phyloP scores from a whole-genome alignment of 2,329 filamentous ascomycete species.

The Raffaelea arxii region DNA sequence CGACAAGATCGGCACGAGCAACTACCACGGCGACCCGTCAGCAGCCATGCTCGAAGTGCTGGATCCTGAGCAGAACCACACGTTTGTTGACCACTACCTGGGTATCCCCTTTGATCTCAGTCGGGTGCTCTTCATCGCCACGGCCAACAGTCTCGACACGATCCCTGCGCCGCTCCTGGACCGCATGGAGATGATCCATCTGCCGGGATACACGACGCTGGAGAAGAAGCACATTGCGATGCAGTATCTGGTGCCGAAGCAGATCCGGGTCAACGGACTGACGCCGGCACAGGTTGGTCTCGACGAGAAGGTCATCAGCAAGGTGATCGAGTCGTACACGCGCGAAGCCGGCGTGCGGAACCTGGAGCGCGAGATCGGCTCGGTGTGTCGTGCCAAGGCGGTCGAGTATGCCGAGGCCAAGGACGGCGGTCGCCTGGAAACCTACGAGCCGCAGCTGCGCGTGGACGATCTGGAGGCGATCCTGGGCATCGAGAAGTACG shows the following conservation, averaged over 20 bases:
- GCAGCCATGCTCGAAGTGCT: conserved; percentile 97
- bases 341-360: conserved; percentile 94
- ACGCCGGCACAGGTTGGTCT: conserved; percentile 65
- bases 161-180: conserved; percentile 91
- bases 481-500: conserved; percentile 84
- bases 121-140: conserved; percentile 95
- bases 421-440: conserved; percentile 56
- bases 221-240: conserved; percentile 94
- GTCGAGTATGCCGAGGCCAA: conserved; percentile 89
- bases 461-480: conserved; percentile 81
- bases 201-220: conserved; percentile 91
- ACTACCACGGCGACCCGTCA: conserved; percentile 89
- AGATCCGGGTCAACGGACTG: conserved; percentile 84
- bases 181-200: conserved; percentile 90
- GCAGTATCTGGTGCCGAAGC: conserved; percentile 91
- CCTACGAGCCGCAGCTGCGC: conserved; percentile 65
- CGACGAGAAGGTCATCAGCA: conserved; percentile 76
- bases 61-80: conserved; percentile 93
- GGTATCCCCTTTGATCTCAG: conserved; percentile 92
- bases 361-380: conserved; percentile 88
- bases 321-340: conserved; percentile 93
- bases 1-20: conserved; percentile 87
- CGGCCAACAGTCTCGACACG: conserved; percentile 87
- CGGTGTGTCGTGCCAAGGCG: conserved; percentile 88
- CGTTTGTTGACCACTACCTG: conserved; percentile 92